These are phyloP conservation scores for Umbelopsis isabellina DNA, from an alignment of 192 early-diverging fungal species.

Conservation along the genomic window DNA sequence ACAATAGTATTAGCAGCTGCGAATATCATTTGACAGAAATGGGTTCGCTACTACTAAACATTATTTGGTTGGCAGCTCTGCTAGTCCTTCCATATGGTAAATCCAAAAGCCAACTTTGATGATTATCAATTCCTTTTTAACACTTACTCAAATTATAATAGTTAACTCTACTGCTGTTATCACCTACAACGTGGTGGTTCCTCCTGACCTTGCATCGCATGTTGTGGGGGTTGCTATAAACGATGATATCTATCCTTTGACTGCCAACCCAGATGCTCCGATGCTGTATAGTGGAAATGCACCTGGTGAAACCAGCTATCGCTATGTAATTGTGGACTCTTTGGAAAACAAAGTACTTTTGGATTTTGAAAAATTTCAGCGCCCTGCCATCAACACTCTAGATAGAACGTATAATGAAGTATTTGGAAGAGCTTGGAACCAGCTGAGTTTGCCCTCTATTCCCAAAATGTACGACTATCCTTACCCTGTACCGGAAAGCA, in stretches of 20 bases:
- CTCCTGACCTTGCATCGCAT: neutral
- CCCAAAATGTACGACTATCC: conserved; percentile 23
- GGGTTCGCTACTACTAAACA: too few relatives aligned
- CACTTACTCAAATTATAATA: too few relatives aligned
- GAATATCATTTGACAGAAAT: too few relatives aligned
- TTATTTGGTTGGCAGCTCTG: too few relatives aligned
- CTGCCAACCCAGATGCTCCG: neutral
- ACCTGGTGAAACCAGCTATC: conserved; percentile 16
- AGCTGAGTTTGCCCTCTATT: conserved; percentile 12
- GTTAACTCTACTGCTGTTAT: neutral
- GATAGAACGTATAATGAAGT: conserved; percentile 28
- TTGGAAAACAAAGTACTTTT: neutral
- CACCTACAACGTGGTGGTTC: conserved; percentile 18
- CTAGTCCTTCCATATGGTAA: too few relatives aligned
- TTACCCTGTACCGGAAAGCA: conserved; percentile 29
- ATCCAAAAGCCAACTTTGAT: too few relatives aligned
- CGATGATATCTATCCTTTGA: conserved; percentile 19
- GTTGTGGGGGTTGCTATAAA: conserved; percentile 2
- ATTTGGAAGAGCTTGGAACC: conserved; percentile 28
- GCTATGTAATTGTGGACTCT: conserved; percentile 22
- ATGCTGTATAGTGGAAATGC: conserved; percentile 20
- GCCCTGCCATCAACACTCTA: conserved; percentile 17
- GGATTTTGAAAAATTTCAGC: conserved; percentile 29
- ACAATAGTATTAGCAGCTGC: too few relatives aligned
- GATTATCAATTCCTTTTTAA: too few relatives aligned